Conservation (phyloP, 2,329 filamentous ascomycete species). For the Pseudogymnoascus sp. region DNA sequence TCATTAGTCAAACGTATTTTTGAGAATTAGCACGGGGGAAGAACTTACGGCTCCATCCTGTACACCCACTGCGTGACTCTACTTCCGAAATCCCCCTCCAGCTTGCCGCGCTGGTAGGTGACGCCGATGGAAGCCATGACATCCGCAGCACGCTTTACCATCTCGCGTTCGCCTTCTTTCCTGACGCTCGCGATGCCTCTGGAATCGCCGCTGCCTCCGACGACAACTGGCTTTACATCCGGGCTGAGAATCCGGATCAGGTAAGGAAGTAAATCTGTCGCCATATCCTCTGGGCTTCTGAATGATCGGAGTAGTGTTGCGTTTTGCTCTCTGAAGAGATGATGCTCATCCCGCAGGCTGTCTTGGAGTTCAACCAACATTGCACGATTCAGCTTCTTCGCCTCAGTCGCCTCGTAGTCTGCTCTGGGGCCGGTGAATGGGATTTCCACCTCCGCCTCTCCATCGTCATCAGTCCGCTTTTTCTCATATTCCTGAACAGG, state of each 20-base stretch:
- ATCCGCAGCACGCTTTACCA: conserved; percentile 71
- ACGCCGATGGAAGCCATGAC: conserved; percentile 79
- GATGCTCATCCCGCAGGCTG: conserved; percentile 45
- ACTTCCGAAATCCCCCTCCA: conserved; percentile 58
- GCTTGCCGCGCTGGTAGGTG: conserved; percentile 67
- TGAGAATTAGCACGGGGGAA: background rate
- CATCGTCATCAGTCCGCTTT: conserved; percentile 37
- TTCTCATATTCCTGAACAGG: conserved; percentile 36
- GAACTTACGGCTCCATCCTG: conserved; percentile 82
- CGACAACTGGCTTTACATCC: conserved; percentile 81
- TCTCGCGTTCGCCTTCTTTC: conserved; percentile 71
- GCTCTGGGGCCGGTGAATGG: conserved; percentile 79
- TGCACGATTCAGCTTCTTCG: conserved; percentile 67
- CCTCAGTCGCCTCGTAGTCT: conserved; percentile 72
- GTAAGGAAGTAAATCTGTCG: conserved; percentile 77
- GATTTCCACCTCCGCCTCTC: conserved; percentile 42
- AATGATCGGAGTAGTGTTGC: conserved; percentile 68
- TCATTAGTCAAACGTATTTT: no score
- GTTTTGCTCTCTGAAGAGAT: conserved; percentile 28
- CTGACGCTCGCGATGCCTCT: conserved; percentile 73
- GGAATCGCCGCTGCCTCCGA: conserved; percentile 58
- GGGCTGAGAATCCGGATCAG: conserved; percentile 77
- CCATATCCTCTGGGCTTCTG: conserved; percentile 67
- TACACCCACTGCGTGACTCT: conserved; percentile 67
- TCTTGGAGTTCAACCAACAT: conserved; percentile 68